These are phyloP conservation scores for Acacia acuminata DNA, from an alignment of 306 rosid species.

Conservation along the genomic window DNA sequence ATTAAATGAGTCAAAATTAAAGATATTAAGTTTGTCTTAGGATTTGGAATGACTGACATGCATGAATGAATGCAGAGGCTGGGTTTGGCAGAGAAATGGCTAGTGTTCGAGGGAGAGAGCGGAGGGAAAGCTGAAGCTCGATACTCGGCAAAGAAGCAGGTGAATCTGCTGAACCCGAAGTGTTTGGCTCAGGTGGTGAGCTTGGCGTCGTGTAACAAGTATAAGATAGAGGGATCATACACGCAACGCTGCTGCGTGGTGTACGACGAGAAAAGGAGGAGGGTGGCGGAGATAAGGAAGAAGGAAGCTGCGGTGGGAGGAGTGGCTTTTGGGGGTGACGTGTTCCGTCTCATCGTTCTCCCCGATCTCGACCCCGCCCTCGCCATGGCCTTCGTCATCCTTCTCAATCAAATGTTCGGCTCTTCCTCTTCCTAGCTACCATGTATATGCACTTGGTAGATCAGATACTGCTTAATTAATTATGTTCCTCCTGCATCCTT, in stretches of 20 bases:
- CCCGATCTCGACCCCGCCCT: slow-evolving; percentile 57
- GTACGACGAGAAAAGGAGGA: slow-evolving; percentile 48
- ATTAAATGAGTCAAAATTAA: too few relatives aligned
- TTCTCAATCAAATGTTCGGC: slow-evolving; percentile 69
- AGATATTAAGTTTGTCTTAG: too few relatives aligned
- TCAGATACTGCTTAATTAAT: not conserved
- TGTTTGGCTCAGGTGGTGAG: slow-evolving; percentile 49
- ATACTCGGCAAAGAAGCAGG: slow-evolving; percentile 49
- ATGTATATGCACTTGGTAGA: not conserved
- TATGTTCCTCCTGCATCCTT: not conserved
- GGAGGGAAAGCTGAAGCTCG: slow-evolving; percentile 31
- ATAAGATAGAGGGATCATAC: slow-evolving; percentile 70
- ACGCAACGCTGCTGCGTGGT: slow-evolving; percentile 56
- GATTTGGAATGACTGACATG: not conserved
- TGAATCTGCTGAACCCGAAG: slow-evolving; percentile 47
- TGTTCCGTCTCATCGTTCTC: slow-evolving; percentile 63
- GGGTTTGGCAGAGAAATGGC: slow-evolving; percentile 68
- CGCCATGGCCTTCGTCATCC: slow-evolving; percentile 69
- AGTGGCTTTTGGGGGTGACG: slow-evolving; percentile 63
- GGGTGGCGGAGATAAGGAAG: slow-evolving; percentile 69
- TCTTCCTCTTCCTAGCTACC: slow-evolving; percentile 34
- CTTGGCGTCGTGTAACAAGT: slow-evolving; percentile 1
- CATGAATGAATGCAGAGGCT: slow-evolving; percentile 44
- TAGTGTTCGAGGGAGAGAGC: slow-evolving; percentile 64
- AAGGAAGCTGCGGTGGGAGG: slow-evolving; percentile 58